phyloP scores from a whole-genome alignment of 495 filamentous ascomycete genomes.

The Penicillium arizonense region DNA sequence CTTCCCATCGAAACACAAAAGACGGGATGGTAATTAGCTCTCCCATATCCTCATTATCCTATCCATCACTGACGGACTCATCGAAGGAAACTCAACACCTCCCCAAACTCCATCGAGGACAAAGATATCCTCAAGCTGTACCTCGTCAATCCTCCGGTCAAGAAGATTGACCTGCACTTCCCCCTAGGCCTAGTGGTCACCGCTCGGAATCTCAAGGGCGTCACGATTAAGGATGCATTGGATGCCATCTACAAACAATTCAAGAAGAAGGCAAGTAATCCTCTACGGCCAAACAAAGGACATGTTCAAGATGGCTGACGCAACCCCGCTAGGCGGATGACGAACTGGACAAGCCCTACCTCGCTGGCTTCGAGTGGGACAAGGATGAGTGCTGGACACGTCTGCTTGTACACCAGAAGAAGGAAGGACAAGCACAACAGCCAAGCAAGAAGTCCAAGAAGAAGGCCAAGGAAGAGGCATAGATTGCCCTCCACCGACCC shows the following conservation, averaged over 20 bases:
- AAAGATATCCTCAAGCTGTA: constrained; percentile 77
- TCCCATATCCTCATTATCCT: constrained; percentile 2
- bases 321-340: constrained; percentile 68
- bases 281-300: not conserved
- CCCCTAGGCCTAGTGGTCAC: constrained; percentile 83
- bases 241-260: constrained; percentile 92
- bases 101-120: constrained; percentile 71
- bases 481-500: constrained; percentile 13
- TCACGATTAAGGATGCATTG: constrained; percentile 92
- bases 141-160: constrained; percentile 77
- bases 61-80: constrained; percentile 4
- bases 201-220: constrained; percentile 84
- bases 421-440: constrained; percentile 53
- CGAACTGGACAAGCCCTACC: constrained; percentile 75
- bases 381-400: constrained; percentile 77
- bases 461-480: constrained; percentile 47
- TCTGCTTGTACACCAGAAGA: constrained; percentile 80
- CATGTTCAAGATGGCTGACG: constrained; percentile 9
- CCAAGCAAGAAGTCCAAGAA: constrained; percentile 70
- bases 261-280: constrained; percentile 78
- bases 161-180: constrained; percentile 91
- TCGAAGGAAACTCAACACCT: constrained; percentile 85
- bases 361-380: constrained; percentile 93
- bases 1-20: constrained; percentile 87
- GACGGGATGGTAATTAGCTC: constrained; percentile 73